Percentiles rank a stretch among this genome's conserved stretches.
Evolutionary conservation across 2,329 filamentous ascomycete species (phyloP).

Genomic region (Hypoxylon rubiginosum): DNA sequence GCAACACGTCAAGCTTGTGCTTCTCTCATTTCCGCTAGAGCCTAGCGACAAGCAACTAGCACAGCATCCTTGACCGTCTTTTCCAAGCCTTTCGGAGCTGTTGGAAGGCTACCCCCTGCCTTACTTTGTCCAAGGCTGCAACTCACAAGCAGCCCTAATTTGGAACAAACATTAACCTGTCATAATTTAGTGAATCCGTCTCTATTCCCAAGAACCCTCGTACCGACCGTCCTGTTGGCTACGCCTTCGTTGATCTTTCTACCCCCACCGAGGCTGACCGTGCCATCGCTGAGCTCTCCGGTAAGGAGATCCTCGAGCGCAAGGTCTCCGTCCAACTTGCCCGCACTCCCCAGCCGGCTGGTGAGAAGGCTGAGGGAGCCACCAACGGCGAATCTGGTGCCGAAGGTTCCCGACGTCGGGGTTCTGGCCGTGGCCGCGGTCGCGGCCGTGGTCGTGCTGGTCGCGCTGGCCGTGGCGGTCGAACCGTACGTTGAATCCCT

Average conservation of each 20-base stretch:
- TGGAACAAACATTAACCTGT: slow-evolving; percentile 33
- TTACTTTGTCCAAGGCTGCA: slow-evolving; percentile 1
- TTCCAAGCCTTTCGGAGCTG: background rate
- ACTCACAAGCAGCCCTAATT: background rate
- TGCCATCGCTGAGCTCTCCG: slow-evolving; percentile 94
- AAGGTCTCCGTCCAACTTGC: slow-evolving; percentile 99
- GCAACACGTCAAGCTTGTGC: slow-evolving; percentile 5
- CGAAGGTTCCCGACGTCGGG: slow-evolving; percentile 73
- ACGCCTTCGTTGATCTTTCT: slow-evolving; percentile 98
- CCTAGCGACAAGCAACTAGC: slow-evolving; percentile 3
- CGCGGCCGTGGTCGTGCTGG: slow-evolving; percentile 76
- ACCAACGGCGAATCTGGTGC: slow-evolving; percentile 81
- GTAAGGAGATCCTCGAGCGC: slow-evolving; percentile 97
- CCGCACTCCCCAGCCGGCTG: slow-evolving; percentile 91
- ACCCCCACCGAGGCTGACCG: slow-evolving; percentile 95
- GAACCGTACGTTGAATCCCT: slow-evolving; percentile 61
- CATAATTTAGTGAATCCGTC: slow-evolving; percentile 83
- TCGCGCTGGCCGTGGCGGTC: slow-evolving; percentile 72
- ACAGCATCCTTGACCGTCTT: background rate
- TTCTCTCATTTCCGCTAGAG: slow-evolving; percentile 1
- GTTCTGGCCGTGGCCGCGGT: slow-evolving; percentile 75
- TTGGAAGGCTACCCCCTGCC: background rate
- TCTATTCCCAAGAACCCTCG: slow-evolving; percentile 99
- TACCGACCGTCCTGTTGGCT: slow-evolving; percentile 97
- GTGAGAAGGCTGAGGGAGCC: slow-evolving; percentile 78